Evolutionary conservation across 805 yeast species (phyloP).

Genomic region (Kurtzmaniella cleridarum): DNA sequence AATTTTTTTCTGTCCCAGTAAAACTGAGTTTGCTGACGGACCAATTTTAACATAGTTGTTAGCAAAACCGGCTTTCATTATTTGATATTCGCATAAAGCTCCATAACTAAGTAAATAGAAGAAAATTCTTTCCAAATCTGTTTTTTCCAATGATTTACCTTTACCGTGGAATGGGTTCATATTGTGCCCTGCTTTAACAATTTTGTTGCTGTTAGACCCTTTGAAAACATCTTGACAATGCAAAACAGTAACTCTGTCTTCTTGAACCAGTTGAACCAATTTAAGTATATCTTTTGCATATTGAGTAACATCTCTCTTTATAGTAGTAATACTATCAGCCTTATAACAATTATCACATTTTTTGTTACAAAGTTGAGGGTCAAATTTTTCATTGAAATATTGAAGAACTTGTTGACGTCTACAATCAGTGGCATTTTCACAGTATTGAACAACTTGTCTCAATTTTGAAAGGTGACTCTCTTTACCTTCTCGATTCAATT

Average conservation of each 20-base stretch:
- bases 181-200: conserved; percentile 60
- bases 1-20: conserved; percentile 41
- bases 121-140: conserved; percentile 75
- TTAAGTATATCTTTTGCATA: conserved; percentile 54
- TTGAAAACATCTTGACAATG: conserved; percentile 80
- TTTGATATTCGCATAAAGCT: conserved; percentile 63
- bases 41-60: conserved; percentile 69
- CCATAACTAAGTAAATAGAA: conserved; percentile 68
- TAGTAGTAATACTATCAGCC: conserved; percentile 28
- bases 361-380: conserved; percentile 56
- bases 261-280: conserved; percentile 53
- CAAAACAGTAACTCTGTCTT: conserved; percentile 62
- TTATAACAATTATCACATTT: conserved; percentile 82
- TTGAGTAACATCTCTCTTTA: conserved; percentile 62
- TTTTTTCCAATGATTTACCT: conserved; percentile 60
- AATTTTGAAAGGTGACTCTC: conserved; percentile 75
- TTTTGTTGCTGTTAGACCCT: conserved; percentile 63
- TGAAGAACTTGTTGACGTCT: conserved; percentile 83
- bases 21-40: conserved; percentile 43
- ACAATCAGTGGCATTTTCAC: conserved; percentile 88
- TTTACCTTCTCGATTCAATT: conserved; percentile 55
- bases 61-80: conserved; percentile 75
- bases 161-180: conserved; percentile 58
- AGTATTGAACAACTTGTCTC: conserved; percentile 81
- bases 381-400: conserved; percentile 82